phyloP scores from a whole-genome alignment of 1,139 yeast genomes.

The Suhomyces maxii region DNA sequence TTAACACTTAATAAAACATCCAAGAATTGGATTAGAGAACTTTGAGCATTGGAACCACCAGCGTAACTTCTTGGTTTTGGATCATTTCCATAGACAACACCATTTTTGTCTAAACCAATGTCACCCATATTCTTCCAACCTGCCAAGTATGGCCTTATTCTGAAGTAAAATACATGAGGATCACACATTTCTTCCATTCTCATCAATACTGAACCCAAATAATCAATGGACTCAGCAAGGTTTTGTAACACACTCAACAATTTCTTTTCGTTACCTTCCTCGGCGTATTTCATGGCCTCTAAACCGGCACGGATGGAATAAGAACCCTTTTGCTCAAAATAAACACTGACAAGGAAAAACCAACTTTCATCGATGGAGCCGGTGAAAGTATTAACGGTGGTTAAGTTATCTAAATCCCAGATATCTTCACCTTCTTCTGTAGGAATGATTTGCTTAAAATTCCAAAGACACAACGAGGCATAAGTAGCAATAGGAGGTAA shows the following conservation, averaged over 20 bases:
- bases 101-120: constrained; percentile 74
- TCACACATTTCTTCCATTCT: constrained; percentile 94
- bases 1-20: constrained; percentile 75
- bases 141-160: constrained; percentile 85
- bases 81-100: constrained; percentile 76
- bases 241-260: constrained; percentile 54
- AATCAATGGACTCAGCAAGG: constrained; percentile 75
- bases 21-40: constrained; percentile 82
- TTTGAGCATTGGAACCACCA: constrained; percentile 95
- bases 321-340: constrained; percentile 82
- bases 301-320: constrained; percentile 59
- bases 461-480: constrained; percentile 88
- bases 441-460: constrained; percentile 66
- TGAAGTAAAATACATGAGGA: constrained; percentile 84
- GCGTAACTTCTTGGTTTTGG: constrained; percentile 58
- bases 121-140: constrained; percentile 95
- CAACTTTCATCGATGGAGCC: constrained; percentile 91
- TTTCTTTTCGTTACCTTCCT: constrained; percentile 29
- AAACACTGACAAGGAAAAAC: constrained; percentile 89
- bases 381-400: constrained; percentile 82
- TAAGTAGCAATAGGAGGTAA: constrained; percentile 88
- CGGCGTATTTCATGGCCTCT: constrained; percentile 52
- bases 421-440: constrained; percentile 32
- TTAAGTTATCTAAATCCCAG: constrained; percentile 63
- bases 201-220: constrained; percentile 71